Evolutionary conservation across 2,329 filamentous ascomycete genomes (phyloP), one percentile per base, ranked within the genome.

Genomic region (Aspergillus bombycis): DNA sequence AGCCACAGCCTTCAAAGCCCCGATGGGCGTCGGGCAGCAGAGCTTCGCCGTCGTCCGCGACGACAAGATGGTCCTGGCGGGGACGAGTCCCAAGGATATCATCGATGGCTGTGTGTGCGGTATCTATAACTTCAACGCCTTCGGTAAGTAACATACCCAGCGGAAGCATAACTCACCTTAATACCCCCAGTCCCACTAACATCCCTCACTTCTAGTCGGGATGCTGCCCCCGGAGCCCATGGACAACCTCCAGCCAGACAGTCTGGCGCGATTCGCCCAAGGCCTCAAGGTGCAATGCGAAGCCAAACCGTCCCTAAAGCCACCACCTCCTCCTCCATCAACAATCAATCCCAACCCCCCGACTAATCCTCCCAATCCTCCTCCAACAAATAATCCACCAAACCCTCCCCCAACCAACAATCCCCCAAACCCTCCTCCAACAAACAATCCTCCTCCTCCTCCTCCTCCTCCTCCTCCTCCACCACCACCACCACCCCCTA

Each of bases 41-140:
- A 76, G 68, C 19, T 87, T 87, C 61, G 72, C 75, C 1, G 77
- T 86, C 3, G 72, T 73, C 3, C 79, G 85, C 4, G 74, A 76
- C 32, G 77, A 75, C 1, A 57, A 76, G 43, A 79, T 74, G 0
- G 77, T 85, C 5, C 64, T 86, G 4, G 77, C 77, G 14, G 83
- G 78, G 6, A 82, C 80, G 0, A 83, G 83, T 12, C 71, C 81
- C 19, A 84, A 83, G 73, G 79, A 85, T 48, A 81, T 87, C 45
- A 74, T 78, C 1, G 74, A 82, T 43, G 74, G 75, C 14, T 87
- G 85, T 69, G 72, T 80, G 16, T 86, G 71, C 38, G 73, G 84
- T 4, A 76, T 86, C 54, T 86, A 86, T 75, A 86, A 86, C 74
- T 86, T 83, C 75, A 87, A 87, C 63, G 80, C 83, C 16, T 86